Evolutionary conservation across 495 filamentous ascomycete genomes (phyloP).

Genomic region (Tuber umbilicatum): DNA sequence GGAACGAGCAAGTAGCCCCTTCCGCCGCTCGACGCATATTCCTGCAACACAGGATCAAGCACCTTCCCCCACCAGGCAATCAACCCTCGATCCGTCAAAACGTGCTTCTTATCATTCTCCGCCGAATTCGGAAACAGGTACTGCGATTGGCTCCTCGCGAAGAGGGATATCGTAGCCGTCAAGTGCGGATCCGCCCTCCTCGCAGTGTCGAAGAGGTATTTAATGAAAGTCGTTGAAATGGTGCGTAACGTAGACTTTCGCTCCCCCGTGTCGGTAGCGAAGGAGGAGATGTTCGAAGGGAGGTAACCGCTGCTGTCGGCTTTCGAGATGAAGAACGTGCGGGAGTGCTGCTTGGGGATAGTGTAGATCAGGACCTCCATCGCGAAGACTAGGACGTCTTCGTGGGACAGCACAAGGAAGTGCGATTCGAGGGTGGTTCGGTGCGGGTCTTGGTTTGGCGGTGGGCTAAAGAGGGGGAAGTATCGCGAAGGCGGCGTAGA

Average conservation of each 20-base stretch:
- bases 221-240: constrained; percentile 67
- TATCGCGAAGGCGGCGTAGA: constrained; percentile 73
- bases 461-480: constrained; percentile 68
- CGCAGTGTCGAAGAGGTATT: constrained; percentile 61
- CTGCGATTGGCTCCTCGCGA: constrained; percentile 84
- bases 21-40: constrained; percentile 43
- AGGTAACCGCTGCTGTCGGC: constrained; percentile 92
- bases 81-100: constrained; percentile 81
- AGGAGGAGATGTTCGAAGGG: constrained; percentile 42
- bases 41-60: constrained; percentile 64
- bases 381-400: constrained; percentile 55
- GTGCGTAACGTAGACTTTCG: constrained; percentile 60
- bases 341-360: constrained; percentile 51
- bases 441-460: constrained; percentile 61
- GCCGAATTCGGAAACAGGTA: constrained; percentile 92
- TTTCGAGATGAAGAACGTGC: constrained; percentile 92
- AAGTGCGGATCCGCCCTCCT: constrained; percentile 65
- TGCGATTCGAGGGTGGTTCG: constrained; percentile 82
- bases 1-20: constrained; percentile 81
- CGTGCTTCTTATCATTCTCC: constrained; percentile 77
- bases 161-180: constrained; percentile 61
- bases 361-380: constrained; percentile 63
- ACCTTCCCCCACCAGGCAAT: constrained; percentile 94
- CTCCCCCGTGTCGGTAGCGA: constrained; percentile 12
- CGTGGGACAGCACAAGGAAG: constrained; percentile 69